Evolutionary conservation across 169 alveolate species (phyloP).

Genomic region (Plasmodium blacklocki): DNA sequence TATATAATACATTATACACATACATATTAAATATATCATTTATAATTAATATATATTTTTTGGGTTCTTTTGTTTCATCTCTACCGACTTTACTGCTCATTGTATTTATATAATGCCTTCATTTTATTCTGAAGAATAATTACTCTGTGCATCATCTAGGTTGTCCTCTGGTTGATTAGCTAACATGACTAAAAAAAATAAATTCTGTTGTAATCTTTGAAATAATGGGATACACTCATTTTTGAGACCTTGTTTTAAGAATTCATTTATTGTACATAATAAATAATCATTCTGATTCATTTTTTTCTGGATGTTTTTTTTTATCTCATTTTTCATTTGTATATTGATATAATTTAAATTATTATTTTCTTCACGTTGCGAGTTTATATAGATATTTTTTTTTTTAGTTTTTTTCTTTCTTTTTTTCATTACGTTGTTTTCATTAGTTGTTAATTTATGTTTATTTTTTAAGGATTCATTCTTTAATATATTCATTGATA

Average conservation of each 20-base stretch:
- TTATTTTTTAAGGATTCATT: too few species aligned
- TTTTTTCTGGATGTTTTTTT: constrained; percentile 44
- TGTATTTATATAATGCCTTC: background rate
- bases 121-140: constrained; percentile 11
- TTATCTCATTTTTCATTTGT: background rate
- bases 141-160: constrained; percentile 32
- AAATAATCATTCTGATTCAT: constrained; percentile 32
- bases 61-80: background rate
- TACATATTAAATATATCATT: background rate
- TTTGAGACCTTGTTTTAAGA: constrained; percentile 33
- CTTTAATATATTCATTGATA: too few species aligned
- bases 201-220: constrained; percentile 48
- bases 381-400: background rate
- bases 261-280: constrained; percentile 38
- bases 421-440: background rate
- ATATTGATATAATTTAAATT: background rate
- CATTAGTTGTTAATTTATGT: background rate
- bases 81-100: background rate
- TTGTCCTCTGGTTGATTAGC: constrained; percentile 43
- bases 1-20: too few species aligned
- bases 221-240: constrained; percentile 69
- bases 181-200: constrained; percentile 62
- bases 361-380: background rate
- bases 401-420: background rate
- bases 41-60: too few species aligned